A percentile compares a stretch with the other conserved stretches of the same genome.
These are phyloP conservation scores for Mesembryanthemum crystallinum DNA, from an alignment of 148 eudicot species.

Conservation along the genomic window DNA sequence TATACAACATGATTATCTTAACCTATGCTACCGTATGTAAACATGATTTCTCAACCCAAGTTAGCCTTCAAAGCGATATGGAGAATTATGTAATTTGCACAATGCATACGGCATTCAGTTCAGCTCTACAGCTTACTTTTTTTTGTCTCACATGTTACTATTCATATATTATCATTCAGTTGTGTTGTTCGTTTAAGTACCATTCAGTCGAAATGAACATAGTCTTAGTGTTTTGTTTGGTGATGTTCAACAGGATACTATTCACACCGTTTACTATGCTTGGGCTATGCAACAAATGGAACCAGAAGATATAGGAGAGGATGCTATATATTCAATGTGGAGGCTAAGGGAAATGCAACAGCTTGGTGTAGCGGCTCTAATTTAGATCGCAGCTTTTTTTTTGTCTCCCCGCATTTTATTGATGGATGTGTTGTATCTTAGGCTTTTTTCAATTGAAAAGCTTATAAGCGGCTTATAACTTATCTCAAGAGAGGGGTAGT, in stretches of 20 bases:
- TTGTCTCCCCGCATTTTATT: background rate
- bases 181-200: no score
- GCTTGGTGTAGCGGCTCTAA: slow-evolving; percentile 68
- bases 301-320: slow-evolving; percentile 45
- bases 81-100: background rate
- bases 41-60: background rate
- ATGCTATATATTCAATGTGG: slow-evolving; percentile 72
- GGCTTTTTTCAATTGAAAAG: background rate
- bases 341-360: slow-evolving; percentile 89
- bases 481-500: background rate
- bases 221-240: background rate
- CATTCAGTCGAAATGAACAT: no score
- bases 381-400: slow-evolving; percentile 28
- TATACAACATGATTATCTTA: background rate
- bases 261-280: slow-evolving; percentile 66
- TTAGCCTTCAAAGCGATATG: background rate
- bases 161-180: no score
- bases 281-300: slow-evolving; percentile 93
- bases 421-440: slow-evolving; percentile 9
- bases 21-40: background rate
- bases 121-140: no score
- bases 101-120: no score
- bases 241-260: slow-evolving; percentile 64
- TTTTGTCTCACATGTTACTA: no score
- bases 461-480: background rate